These are phyloP conservation scores for Chenopodium quinoa DNA, from an alignment of 148 eudicot genomes.

Conservation along the genomic window DNA sequence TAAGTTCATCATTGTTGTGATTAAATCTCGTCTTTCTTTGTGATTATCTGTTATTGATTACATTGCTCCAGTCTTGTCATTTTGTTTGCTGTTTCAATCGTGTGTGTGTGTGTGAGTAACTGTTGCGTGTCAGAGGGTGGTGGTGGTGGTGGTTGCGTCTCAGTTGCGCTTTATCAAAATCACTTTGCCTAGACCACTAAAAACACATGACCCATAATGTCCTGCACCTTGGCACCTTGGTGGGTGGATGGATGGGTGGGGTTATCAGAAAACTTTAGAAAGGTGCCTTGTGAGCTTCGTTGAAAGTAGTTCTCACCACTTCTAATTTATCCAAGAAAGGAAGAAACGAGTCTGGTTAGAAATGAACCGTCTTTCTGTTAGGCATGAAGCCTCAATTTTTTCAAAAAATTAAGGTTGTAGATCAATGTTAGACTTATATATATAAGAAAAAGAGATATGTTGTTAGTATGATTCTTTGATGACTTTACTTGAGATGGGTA, in stretches of 20 bases:
- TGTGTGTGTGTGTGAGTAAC: background rate
- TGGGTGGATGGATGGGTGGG: background rate
- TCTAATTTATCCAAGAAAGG: background rate
- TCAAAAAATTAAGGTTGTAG: no score
- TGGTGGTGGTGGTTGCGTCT: no score
- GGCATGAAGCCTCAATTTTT: background rate
- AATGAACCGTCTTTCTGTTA: background rate
- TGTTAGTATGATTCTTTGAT: background rate
- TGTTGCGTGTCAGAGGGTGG: background rate
- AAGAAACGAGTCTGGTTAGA: background rate
- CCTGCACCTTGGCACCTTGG: no score
- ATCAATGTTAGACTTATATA: background rate
- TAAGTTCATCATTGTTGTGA: slow-evolving; percentile 43
- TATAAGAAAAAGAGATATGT: background rate
- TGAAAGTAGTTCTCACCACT: background rate
- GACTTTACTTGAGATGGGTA: background rate
- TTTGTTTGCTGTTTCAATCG: background rate
- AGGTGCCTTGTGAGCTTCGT: background rate
- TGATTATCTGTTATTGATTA: background rate
- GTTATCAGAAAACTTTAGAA: background rate
- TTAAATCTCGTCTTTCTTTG: background rate
- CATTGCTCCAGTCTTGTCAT: background rate
- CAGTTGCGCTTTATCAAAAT: no score
- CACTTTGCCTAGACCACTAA: no score
- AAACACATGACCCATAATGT: no score